Evolutionary conservation across 768 basidiomycete species (phyloP).

Genomic region (Arthromyces matolae): DNA sequence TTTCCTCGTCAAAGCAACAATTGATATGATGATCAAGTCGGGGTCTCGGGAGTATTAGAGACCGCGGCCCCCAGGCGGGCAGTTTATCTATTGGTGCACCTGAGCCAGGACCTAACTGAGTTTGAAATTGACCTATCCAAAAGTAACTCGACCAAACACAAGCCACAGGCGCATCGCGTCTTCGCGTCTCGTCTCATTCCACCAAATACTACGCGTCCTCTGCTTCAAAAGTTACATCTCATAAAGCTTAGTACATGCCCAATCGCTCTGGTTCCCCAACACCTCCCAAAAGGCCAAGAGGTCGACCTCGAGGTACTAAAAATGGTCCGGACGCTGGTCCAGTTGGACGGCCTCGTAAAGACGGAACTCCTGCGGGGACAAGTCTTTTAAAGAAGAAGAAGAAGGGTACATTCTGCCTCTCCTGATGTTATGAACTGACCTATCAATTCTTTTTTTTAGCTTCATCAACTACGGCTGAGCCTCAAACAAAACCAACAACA

Average conservation of each 20-base stretch:
- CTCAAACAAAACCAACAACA: too few relatives aligned
- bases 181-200: neutral
- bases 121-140: neutral
- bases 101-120: neutral
- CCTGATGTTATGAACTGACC: neutral
- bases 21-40: too few relatives aligned
- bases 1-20: too few relatives aligned
- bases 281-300: neutral
- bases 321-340: neutral
- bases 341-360: neutral
- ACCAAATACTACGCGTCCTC: neutral
- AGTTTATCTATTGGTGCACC: neutral
- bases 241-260: neutral
- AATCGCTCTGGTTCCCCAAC: neutral
- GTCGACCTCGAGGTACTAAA: neutral
- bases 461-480: too few relatives aligned
- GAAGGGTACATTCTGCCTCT: neutral
- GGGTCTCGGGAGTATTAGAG: too few relatives aligned
- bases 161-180: neutral
- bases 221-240: neutral
- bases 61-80: too few relatives aligned
- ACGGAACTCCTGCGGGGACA: neutral
- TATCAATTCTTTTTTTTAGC: too few relatives aligned
- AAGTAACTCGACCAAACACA: neutral
- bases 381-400: neutral